Evolutionary conservation across 179 eudicot genomes (phyloP).

Genomic region (Dionaea muscipula): DNA sequence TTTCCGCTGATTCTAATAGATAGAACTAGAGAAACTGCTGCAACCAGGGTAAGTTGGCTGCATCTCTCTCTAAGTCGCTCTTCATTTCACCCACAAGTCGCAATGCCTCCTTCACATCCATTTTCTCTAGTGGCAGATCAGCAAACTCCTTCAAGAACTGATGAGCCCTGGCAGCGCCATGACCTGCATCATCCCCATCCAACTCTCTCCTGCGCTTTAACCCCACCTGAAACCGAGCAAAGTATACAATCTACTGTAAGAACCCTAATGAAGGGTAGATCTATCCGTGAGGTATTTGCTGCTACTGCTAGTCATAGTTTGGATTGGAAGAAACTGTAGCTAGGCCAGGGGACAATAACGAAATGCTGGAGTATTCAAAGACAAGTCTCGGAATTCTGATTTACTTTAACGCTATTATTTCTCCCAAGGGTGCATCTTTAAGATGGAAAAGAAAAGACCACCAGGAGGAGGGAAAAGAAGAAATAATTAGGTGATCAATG

Average conservation of each 20-base stretch:
- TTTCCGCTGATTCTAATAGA: too few species aligned
- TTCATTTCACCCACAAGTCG: slow-evolving; percentile 46
- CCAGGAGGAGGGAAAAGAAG: too few species aligned
- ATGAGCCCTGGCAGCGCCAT: slow-evolving; percentile 72
- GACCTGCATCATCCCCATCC: slow-evolving; percentile 41
- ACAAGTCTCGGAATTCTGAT: too few species aligned
- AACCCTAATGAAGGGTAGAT: too few species aligned
- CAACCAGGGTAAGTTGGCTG: slow-evolving; percentile 56
- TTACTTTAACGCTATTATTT: too few species aligned
- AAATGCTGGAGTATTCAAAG: too few species aligned
- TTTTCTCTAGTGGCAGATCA: slow-evolving; percentile 66
- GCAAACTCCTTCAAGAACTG: slow-evolving; percentile 66
- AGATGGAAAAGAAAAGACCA: too few species aligned
- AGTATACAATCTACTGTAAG: too few species aligned
- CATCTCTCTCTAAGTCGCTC: slow-evolving; percentile 53
- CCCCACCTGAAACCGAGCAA: slow-evolving; percentile 32
- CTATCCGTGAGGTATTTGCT: not conserved
- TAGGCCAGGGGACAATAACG: too few species aligned
- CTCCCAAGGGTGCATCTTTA: not conserved
- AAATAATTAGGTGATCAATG: not conserved
- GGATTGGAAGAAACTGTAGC: too few species aligned
- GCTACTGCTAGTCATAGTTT: not conserved
- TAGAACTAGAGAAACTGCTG: slow-evolving; percentile 61
- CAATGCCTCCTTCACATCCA: slow-evolving; percentile 58
- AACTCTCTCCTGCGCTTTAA: slow-evolving; percentile 53